These are phyloP conservation scores for Saccharomyces hybrid DNA, from an alignment of 1,139 yeast species.

Conservation along the genomic window DNA sequence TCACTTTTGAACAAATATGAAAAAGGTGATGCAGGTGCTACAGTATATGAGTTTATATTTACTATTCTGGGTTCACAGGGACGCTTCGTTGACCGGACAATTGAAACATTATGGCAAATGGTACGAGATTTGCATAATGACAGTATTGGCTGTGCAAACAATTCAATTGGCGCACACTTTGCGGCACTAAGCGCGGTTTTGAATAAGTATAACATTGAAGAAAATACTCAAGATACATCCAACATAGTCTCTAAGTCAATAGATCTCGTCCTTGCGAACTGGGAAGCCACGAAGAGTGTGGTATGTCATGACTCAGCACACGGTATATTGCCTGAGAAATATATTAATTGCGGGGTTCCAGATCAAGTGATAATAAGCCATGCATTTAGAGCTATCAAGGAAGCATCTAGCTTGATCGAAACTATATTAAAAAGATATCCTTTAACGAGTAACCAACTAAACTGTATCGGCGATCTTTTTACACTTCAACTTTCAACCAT, in stretches of 20 bases:
- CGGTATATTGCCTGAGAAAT: constrained; percentile 46
- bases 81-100: not conserved
- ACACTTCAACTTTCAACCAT: constrained; percentile 63
- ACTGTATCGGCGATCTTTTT: constrained; percentile 46
- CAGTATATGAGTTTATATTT: constrained; percentile 46
- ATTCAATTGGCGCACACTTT: constrained; percentile 61
- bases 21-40: constrained; percentile 77
- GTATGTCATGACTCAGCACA: constrained; percentile 64
- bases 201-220: constrained; percentile 26
- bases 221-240: constrained; percentile 6
- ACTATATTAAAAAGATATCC: constrained; percentile 32
- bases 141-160: not conserved
- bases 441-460: constrained; percentile 24
- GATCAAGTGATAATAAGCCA: constrained; percentile 56
- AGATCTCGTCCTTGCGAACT: constrained; percentile 34
- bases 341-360: constrained; percentile 37
- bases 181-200: constrained; percentile 50
- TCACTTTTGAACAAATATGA: constrained; percentile 55
- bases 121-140: not conserved
- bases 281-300: constrained; percentile 50
- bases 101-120: not conserved
- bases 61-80: constrained; percentile 16
- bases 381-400: constrained; percentile 82
- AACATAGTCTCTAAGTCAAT: constrained; percentile 16
- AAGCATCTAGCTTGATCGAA: constrained; percentile 52